Evolutionary conservation across 2,329 filamentous ascomycete genomes (phyloP).

Genomic region (Trichoderma asperellum): DNA sequence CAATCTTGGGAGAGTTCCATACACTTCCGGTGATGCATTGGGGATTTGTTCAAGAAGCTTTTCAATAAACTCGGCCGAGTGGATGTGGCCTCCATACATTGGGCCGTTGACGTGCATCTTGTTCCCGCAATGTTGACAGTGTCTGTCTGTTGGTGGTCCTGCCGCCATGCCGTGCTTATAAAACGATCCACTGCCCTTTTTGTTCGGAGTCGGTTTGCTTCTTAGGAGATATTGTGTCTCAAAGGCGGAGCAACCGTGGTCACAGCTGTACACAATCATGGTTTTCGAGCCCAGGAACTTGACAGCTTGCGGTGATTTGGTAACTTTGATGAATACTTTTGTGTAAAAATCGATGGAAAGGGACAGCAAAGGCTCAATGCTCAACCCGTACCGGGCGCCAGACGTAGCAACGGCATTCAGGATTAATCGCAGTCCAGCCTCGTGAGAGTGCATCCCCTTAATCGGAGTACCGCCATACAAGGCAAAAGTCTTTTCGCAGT

Average conservation of each 20-base stretch:
- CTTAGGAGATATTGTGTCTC: constrained; percentile 76
- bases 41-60: constrained; percentile 75
- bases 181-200: constrained; percentile 69
- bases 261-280: constrained; percentile 92
- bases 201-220: constrained; percentile 68
- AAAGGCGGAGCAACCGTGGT: constrained; percentile 90
- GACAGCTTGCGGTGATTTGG: constrained; percentile 79
- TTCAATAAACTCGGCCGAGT: constrained; percentile 81
- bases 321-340: constrained; percentile 82
- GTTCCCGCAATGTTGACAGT: constrained; percentile 81
- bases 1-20: constrained; percentile 79
- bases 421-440: constrained; percentile 85
- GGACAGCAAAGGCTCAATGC: constrained; percentile 88
- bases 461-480: constrained; percentile 90
- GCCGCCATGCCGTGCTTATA: constrained; percentile 79
- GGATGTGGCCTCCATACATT: constrained; percentile 91
- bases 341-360: constrained; percentile 96
- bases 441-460: constrained; percentile 84
- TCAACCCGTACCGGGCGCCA: constrained; percentile 81
- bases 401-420: constrained; percentile 79
- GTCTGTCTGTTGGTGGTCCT: constrained; percentile 66
- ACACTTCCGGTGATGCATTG: constrained; percentile 66
- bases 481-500: constrained; percentile 90
- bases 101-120: constrained; percentile 89
- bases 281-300: constrained; percentile 90